These are phyloP conservation scores for Tribonema minus DNA, from an alignment of 108 stramenopile species.

Conservation along the genomic window DNA sequence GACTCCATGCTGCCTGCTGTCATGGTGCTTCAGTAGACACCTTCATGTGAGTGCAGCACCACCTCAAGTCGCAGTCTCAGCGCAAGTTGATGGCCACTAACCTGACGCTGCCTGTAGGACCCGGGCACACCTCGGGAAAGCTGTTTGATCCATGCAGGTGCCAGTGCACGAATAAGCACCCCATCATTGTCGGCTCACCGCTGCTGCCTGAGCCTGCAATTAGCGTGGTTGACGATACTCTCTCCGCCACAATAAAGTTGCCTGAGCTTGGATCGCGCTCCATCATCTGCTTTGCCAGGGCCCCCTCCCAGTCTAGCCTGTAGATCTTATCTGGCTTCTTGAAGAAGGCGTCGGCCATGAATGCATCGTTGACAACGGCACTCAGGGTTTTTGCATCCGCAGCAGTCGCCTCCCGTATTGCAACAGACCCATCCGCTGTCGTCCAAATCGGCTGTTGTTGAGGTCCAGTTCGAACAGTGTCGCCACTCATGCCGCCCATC, in stretches of 20 bases:
- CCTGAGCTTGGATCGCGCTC: neutral
- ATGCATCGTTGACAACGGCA: neutral
- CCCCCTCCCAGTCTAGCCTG: neutral
- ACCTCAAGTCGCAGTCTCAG: too few relatives aligned
- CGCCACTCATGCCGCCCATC: too few relatives aligned
- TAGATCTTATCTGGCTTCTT: neutral
- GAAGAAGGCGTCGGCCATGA: neutral
- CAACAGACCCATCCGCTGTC: too few relatives aligned
- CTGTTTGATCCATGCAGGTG: neutral
- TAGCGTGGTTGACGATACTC: too few relatives aligned
- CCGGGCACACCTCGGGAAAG: neutral
- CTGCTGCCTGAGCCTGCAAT: neutral
- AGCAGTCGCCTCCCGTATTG: neutral
- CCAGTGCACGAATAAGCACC: neutral
- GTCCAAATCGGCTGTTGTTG: too few relatives aligned
- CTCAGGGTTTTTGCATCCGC: neutral
- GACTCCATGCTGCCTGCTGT: too few relatives aligned
- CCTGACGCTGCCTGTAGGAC: neutral
- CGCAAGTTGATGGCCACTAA: too few relatives aligned
- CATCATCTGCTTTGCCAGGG: neutral
- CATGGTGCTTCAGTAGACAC: too few relatives aligned
- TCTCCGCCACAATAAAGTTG: neutral
- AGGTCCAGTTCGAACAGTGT: too few relatives aligned
- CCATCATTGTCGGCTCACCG: neutral
- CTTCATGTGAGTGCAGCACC: too few relatives aligned